Evolutionary conservation across 2,329 filamentous ascomycete genomes (phyloP).

Genomic region (Tricladium varicosporioides): DNA sequence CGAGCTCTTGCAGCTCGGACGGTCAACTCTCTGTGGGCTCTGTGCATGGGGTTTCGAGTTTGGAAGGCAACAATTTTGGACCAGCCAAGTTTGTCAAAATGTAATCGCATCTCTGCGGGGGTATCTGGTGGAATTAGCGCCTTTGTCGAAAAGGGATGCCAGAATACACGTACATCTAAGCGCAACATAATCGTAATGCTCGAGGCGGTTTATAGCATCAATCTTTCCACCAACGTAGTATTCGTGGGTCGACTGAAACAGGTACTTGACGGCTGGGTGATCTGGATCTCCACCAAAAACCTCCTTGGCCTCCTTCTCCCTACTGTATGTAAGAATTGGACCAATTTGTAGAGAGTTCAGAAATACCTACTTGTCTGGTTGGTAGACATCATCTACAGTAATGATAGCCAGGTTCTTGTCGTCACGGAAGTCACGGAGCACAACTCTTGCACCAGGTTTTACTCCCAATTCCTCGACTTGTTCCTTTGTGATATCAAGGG

Average conservation of each 20-base stretch:
- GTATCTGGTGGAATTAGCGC: slow-evolving; percentile 53
- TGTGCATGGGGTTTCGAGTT: slow-evolving; percentile 98
- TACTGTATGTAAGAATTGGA: slow-evolving; percentile 38
- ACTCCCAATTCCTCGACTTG: slow-evolving; percentile 73
- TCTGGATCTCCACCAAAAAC: slow-evolving; percentile 92
- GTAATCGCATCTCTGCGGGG: slow-evolving; percentile 86
- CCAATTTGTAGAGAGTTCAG: background rate
- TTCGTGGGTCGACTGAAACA: slow-evolving; percentile 76
- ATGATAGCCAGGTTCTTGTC: slow-evolving; percentile 95
- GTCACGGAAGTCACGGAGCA: slow-evolving; percentile 92
- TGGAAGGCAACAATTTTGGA: slow-evolving; percentile 97
- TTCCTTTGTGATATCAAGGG: slow-evolving; percentile 76
- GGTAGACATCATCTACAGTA: slow-evolving; percentile 93
- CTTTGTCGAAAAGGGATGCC: too few relatives aligned
- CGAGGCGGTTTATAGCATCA: slow-evolving; percentile 89
- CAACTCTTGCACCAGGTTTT: slow-evolving; percentile 77
- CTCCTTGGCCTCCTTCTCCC: slow-evolving; percentile 83
- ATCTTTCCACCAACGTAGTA: slow-evolving; percentile 96
- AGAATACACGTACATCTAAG: slow-evolving; percentile 71
- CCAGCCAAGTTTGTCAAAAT: slow-evolving; percentile 99
- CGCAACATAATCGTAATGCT: slow-evolving; percentile 99
- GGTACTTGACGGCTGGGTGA: slow-evolving; percentile 90
- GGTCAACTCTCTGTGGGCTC: slow-evolving; percentile 95
- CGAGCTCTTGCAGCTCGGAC: slow-evolving; percentile 93
- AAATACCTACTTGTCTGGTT: slow-evolving; percentile 79